Percentiles rank a stretch among this genome's conserved stretches.
Conservation (phyloP, 129 eudicot genomes). For the Smallanthus sonchifolius region DNA sequence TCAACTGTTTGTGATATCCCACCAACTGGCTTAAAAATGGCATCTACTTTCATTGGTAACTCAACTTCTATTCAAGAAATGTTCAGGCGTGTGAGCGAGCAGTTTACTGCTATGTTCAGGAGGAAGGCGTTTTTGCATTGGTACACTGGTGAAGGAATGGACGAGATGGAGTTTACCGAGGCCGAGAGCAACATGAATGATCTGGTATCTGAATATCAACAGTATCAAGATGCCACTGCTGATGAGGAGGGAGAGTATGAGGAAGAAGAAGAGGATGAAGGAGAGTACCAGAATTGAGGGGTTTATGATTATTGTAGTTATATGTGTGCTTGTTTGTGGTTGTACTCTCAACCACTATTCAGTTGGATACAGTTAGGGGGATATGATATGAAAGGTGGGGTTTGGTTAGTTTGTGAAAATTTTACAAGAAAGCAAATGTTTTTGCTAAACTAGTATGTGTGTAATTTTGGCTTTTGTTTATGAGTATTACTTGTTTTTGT, state of each 20-base stretch:
- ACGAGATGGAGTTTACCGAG: constrained; percentile 61
- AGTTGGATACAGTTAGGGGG: background rate
- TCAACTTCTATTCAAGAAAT: constrained; percentile 57
- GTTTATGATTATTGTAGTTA: background rate
- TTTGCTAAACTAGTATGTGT: constrained; percentile 30
- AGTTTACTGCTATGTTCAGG: constrained; percentile 61
- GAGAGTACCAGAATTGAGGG: constrained; percentile 14
- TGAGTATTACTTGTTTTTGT: constrained; percentile 12
- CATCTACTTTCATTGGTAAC: constrained; percentile 54
- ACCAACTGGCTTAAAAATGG: constrained; percentile 55
- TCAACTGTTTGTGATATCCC: constrained; percentile 61
- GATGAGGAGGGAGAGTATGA: constrained; percentile 48
- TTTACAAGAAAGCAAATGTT: constrained; percentile 20
- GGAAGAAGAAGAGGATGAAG: constrained; percentile 42
- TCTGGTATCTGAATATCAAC: constrained; percentile 59
- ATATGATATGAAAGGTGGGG: background rate
- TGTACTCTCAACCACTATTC: constrained; percentile 47
- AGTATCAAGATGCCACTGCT: constrained; percentile 59
- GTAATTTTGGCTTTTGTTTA: constrained; percentile 22
- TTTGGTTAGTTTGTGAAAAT: constrained; percentile 18
- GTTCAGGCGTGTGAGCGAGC: constrained; percentile 60
- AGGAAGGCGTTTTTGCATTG: constrained; percentile 70
- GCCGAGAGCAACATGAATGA: constrained; percentile 60
- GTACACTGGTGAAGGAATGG: constrained; percentile 64
- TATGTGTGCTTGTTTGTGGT: constrained; percentile 27